These are phyloP conservation scores for Coffea eugenioides DNA, from an alignment of 257 asterid species.

Conservation along the genomic window DNA sequence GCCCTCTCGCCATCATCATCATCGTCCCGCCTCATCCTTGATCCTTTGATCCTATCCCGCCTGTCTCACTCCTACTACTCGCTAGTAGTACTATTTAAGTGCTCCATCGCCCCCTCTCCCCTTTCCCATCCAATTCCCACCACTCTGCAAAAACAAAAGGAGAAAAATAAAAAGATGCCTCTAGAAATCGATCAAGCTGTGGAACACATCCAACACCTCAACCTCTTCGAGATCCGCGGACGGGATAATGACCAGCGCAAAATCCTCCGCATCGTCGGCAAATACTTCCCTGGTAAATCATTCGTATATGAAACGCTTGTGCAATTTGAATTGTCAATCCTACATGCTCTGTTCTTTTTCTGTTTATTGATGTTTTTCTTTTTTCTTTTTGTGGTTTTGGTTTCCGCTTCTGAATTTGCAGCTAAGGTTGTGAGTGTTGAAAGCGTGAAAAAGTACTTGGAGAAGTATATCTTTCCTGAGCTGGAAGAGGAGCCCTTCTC, in stretches of 20 bases:
- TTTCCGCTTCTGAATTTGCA: conserved; percentile 5
- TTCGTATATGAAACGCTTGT: not conserved
- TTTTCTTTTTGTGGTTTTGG: not conserved
- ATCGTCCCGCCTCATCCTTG: too few species aligned
- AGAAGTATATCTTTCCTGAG: conserved; percentile 53
- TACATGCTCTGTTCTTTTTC: too few species aligned
- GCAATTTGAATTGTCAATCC: not conserved
- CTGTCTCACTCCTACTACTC: too few species aligned
- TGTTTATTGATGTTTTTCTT: not conserved
- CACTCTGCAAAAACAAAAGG: not conserved
- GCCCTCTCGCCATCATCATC: too few species aligned
- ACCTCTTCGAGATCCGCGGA: conserved; percentile 72
- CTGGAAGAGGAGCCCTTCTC: conserved; percentile 57
- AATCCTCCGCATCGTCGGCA: conserved; percentile 69
- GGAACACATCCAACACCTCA: conserved; percentile 47
- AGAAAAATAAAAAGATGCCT: conserved; percentile 7
- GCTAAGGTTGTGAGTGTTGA: conserved; percentile 59
- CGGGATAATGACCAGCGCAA: conserved; percentile 66
- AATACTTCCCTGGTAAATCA: conserved; percentile 70
- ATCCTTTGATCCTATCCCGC: too few species aligned
- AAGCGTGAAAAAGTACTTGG: conserved; percentile 57
- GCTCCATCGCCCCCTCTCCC: not conserved
- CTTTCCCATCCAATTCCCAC: too few species aligned
- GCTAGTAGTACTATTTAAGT: too few species aligned
- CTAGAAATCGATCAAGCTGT: conserved; percentile 38